Conservation (phyloP, 768 basidiomycete species). For the Mycena rebaudengoi region DNA sequence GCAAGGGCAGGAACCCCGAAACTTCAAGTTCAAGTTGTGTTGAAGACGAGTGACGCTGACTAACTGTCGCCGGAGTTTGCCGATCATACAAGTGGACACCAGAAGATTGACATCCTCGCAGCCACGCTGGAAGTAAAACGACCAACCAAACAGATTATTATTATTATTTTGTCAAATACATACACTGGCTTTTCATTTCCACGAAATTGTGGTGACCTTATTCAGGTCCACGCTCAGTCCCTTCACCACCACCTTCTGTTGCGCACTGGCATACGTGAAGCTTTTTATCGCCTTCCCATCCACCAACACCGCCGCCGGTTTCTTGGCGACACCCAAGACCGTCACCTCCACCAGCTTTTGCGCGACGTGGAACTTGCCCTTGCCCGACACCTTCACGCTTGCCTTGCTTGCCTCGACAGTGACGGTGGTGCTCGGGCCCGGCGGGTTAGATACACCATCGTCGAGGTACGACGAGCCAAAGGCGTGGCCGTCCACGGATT, state of each 20-base stretch:
- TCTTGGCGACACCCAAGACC: slow-evolving; percentile 60
- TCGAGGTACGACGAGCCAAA: slow-evolving; percentile 73
- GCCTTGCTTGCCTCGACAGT: slow-evolving; percentile 49
- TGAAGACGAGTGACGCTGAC: no score
- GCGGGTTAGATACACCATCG: slow-evolving; percentile 70
- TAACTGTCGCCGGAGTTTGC: no score
- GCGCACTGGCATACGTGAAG: slow-evolving; percentile 50
- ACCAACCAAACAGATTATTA: no score
- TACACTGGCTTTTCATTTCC: no score
- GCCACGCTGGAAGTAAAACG: no score
- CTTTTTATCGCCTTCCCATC: slow-evolving; percentile 41
- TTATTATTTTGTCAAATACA: no score
- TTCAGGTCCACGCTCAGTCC: slow-evolving; percentile 55
- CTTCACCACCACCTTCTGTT: slow-evolving; percentile 51
- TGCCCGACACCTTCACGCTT: slow-evolving; percentile 46
- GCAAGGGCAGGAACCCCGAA: no score
- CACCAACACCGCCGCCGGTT: slow-evolving; percentile 50
- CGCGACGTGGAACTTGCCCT: slow-evolving; percentile 51
- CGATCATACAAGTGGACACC: no score
- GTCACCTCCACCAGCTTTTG: slow-evolving; percentile 62
- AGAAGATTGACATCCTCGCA: no score
- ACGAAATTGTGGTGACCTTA: slow-evolving; percentile 39
- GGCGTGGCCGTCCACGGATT: slow-evolving; percentile 56
- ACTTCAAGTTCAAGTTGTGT: no score
- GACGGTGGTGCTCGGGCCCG: slow-evolving; percentile 60